A percentile compares a stretch with the other conserved stretches of the same genome.
phyloP scores from a whole-genome alignment of 805 yeast species.

The Diddensiella caesifluorescens region DNA sequence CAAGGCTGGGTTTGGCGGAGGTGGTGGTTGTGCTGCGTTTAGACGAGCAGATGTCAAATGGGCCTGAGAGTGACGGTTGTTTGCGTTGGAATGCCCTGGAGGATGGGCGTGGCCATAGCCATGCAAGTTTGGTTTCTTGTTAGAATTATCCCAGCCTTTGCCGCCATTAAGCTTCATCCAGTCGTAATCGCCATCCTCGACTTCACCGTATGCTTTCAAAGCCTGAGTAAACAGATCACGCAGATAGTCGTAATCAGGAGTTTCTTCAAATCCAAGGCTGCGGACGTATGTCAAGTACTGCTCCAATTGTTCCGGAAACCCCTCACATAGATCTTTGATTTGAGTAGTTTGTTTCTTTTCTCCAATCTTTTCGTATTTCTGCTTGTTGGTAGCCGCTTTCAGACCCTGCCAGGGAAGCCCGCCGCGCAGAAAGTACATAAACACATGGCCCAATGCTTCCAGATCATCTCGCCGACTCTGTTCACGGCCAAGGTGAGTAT shows the following conservation, averaged over 20 bases:
- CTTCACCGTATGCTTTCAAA: slow-evolving; percentile 61
- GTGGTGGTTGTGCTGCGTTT: slow-evolving; percentile 38
- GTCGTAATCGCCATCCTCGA: slow-evolving; percentile 86
- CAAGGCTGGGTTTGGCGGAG: slow-evolving; percentile 33
- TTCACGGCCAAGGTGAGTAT: slow-evolving; percentile 95
- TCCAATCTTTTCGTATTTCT: slow-evolving; percentile 95
- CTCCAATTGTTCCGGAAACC: slow-evolving; percentile 88
- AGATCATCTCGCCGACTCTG: slow-evolving; percentile 95
- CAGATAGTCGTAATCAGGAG: slow-evolving; percentile 89
- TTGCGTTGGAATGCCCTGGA: slow-evolving; percentile 34
- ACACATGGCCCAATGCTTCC: slow-evolving; percentile 94
- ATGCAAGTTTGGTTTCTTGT: slow-evolving; percentile 87
- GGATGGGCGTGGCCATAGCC: slow-evolving; percentile 97
- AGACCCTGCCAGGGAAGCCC: slow-evolving; percentile 98
- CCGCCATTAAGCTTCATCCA: slow-evolving; percentile 98
- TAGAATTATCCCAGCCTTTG: slow-evolving; percentile 88
- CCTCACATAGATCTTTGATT: slow-evolving; percentile 78
- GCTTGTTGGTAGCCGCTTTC: slow-evolving; percentile 96
- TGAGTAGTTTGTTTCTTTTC: slow-evolving; percentile 90
- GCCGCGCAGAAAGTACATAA: slow-evolving; percentile 90
- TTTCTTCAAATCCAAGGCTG: slow-evolving; percentile 83
- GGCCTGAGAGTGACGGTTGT: slow-evolving; percentile 25
- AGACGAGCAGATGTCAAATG: slow-evolving; percentile 33
- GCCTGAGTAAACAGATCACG: slow-evolving; percentile 74
- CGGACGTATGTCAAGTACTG: slow-evolving; percentile 87